phyloP scores from a whole-genome alignment of 306 rosid genomes.

The Ammopiptanthus mongolicus region DNA sequence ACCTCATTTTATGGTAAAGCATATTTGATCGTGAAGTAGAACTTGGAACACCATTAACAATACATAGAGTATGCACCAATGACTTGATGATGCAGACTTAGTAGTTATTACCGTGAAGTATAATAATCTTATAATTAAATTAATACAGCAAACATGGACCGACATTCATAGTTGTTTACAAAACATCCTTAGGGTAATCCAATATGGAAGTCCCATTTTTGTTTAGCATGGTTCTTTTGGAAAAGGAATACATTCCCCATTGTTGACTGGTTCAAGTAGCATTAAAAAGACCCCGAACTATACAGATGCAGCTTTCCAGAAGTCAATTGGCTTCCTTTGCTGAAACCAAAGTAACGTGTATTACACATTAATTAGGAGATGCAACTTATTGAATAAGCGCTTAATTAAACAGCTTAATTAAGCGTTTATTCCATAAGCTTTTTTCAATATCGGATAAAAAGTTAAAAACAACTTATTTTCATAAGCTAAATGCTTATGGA shows the following conservation, averaged over 20 bases:
- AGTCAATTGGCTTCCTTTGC: slow-evolving; percentile 83
- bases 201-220: not conserved
- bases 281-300: slow-evolving; percentile 24
- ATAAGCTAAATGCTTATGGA: too few relatives aligned
- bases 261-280: slow-evolving; percentile 3
- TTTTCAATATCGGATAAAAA: too few relatives aligned
- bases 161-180: not conserved
- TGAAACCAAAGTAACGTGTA: slow-evolving; percentile 31
- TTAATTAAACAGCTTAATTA: too few relatives aligned
- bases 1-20: not conserved
- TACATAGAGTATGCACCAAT: too few relatives aligned
- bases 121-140: not conserved
- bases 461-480: too few relatives aligned
- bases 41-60: not conserved
- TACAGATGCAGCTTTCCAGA: slow-evolving; percentile 67
- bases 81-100: not conserved
- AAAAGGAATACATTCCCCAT: not conserved
- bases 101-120: not conserved
- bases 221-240: not conserved
- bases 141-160: not conserved
- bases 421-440: too few relatives aligned
- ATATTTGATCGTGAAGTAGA: not conserved
- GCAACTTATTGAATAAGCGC: too few relatives aligned
- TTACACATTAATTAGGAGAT: not conserved
- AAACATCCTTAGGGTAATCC: not conserved